Percentiles rank a stretch among this genome's conserved stretches.
These are phyloP conservation scores for Cupressus sempervirens DNA, from an alignment of 75 land plant species.

Conservation along the genomic window DNA sequence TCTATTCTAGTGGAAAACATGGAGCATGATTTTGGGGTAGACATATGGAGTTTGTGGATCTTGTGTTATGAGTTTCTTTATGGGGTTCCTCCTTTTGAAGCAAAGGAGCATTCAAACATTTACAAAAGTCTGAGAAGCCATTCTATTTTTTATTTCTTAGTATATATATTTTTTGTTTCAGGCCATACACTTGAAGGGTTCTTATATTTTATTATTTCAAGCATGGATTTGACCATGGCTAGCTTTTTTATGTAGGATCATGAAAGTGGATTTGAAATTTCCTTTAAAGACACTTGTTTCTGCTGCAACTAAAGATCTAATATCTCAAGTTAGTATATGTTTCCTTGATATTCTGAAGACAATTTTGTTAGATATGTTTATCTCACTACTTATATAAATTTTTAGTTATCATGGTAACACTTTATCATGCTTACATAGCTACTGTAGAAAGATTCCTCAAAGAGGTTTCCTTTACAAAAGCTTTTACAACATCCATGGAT, in stretches of 20 bases:
- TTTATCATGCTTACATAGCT: conserved; percentile 40
- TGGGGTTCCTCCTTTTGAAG: no score
- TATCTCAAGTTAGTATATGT: conserved; percentile 50
- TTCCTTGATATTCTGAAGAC: not conserved
- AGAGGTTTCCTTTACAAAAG: conserved; percentile 68
- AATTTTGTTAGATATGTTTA: not conserved
- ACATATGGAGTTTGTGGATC: no score
- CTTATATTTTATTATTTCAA: not conserved
- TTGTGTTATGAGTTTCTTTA: no score
- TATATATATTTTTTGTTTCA: not conserved
- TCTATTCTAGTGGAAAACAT: conserved; percentile 71
- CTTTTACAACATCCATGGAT: conserved; percentile 92
- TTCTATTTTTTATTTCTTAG: not conserved
- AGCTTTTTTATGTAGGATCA: no score
- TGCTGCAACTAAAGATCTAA: conserved; percentile 78
- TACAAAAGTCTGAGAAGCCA: conserved; percentile 39
- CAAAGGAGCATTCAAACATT: conserved; percentile 88
- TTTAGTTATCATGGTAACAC: not conserved
- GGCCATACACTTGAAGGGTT: not conserved
- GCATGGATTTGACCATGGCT: not conserved
- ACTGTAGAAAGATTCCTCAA: conserved; percentile 73
- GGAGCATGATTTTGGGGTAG: conserved; percentile 89
- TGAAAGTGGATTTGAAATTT: conserved; percentile 85
- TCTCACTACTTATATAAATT: not conserved
- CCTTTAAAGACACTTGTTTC: conserved; percentile 77